Conservation (phyloP, 164 flowering plant species). For the Taxillus chinensis region DNA sequence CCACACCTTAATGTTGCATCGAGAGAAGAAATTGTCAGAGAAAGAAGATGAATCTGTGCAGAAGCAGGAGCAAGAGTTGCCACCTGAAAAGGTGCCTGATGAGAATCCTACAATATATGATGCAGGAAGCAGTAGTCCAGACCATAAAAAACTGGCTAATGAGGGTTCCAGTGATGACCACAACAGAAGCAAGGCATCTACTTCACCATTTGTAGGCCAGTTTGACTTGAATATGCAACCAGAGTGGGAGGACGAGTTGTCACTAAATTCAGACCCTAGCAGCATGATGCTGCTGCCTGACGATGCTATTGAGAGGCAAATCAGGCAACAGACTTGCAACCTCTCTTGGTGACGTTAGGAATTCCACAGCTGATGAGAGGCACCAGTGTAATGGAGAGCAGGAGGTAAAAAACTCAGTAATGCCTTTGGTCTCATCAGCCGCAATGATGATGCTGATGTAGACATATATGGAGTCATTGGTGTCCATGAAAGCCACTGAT, state of each 20-base stretch:
- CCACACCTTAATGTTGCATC: slow-evolving; percentile 55
- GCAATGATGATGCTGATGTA: not conserved
- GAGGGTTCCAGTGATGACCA: slow-evolving; percentile 30
- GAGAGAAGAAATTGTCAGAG: slow-evolving; percentile 56
- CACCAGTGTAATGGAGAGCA: not conserved
- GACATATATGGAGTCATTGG: too few species aligned
- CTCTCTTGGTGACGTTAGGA: slow-evolving; percentile 7
- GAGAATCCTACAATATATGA: slow-evolving; percentile 19
- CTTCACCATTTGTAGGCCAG: slow-evolving; percentile 55
- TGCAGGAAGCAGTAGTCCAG: slow-evolving; percentile 19
- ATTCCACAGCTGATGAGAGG: slow-evolving; percentile 1
- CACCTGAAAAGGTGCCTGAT: slow-evolving; percentile 18
- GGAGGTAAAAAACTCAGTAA: not conserved
- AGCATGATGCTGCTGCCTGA: slow-evolving; percentile 18
- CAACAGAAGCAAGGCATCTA: slow-evolving; percentile 20
- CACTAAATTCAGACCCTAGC: slow-evolving; percentile 41
- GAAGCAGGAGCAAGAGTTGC: slow-evolving; percentile 26
- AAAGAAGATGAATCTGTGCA: slow-evolving; percentile 40
- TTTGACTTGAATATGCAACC: slow-evolving; percentile 82
- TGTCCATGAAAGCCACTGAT: too few species aligned
- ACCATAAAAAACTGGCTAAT: slow-evolving; percentile 14
- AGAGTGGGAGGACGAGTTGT: slow-evolving; percentile 64
- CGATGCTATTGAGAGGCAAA: slow-evolving; percentile 30
- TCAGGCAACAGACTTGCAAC: slow-evolving; percentile 18
- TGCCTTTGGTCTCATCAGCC: not conserved